A percentile compares a stretch with the other conserved stretches of the same genome.
These are phyloP conservation scores for Ceratobasidium sp. DNA, from an alignment of 1,284 basidiomycete genomes.

Conservation along the genomic window DNA sequence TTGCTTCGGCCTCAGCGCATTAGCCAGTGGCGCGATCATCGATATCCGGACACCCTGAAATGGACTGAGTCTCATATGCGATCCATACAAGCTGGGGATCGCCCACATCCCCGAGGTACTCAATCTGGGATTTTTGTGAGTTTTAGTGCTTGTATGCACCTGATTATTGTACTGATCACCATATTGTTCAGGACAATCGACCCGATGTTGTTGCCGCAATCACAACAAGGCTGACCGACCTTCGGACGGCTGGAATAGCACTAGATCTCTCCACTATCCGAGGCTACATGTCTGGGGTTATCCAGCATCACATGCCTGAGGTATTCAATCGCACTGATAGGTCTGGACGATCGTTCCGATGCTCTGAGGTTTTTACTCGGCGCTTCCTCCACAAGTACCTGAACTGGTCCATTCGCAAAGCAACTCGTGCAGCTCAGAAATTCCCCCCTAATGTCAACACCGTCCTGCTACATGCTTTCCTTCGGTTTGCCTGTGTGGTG, in stretches of 20 bases:
- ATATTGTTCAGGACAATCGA: not conserved
- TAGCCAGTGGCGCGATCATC: constrained; percentile 21
- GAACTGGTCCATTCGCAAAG: constrained; percentile 3
- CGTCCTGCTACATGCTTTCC: not conserved
- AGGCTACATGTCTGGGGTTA: constrained; percentile 10
- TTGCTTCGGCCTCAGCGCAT: not conserved
- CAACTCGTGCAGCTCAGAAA: constrained; percentile 16
- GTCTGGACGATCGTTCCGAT: not conserved
- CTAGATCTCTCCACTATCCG: not conserved
- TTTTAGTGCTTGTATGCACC: not conserved
- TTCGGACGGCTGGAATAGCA: not conserved
- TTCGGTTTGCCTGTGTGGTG: not conserved
- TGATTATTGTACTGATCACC: not conserved
- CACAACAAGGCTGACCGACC: not conserved
- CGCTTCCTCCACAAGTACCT: not conserved
- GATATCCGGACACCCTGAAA: not conserved
- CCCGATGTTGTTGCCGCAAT: not conserved
- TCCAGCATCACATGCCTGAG: not conserved
- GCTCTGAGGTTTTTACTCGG: not conserved
- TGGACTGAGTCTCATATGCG: constrained; percentile 26
- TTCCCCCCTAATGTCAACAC: not conserved
- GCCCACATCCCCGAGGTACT: not conserved
- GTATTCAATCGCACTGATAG: not conserved
- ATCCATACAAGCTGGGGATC: constrained; percentile 1
- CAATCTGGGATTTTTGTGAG: not conserved